phyloP scores from a whole-genome alignment of 768 basidiomycete genomes.

The Amanita thiersii region DNA sequence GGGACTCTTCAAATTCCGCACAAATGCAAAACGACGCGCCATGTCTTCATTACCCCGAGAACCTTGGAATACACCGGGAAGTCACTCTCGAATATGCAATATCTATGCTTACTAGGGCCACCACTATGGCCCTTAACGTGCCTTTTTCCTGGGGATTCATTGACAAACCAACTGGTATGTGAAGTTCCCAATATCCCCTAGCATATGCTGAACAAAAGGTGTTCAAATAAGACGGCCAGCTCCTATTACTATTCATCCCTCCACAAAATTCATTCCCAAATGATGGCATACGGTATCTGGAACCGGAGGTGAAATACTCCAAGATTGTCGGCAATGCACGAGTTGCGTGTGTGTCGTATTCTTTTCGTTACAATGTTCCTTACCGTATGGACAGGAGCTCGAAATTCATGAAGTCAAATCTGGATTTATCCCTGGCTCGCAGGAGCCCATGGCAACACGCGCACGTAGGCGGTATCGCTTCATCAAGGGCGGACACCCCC shows the following conservation, averaged over 20 bases:
- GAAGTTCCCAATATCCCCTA: conserved; percentile 5
- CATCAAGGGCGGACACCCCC: conserved; percentile 62
- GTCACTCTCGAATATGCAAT: conserved; percentile 51
- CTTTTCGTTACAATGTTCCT: neutral
- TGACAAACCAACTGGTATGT: conserved; percentile 68
- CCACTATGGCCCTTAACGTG: conserved; percentile 41
- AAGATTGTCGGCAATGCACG: conserved; percentile 42
- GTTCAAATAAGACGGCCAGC: conserved; percentile 45
- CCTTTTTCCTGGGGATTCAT: conserved; percentile 72
- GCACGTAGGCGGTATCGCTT: conserved; percentile 67
- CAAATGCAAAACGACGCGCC: conserved; percentile 45
- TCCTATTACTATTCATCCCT: conserved; percentile 59
- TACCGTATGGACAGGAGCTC: conserved; percentile 47
- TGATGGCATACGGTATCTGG: conserved; percentile 74
- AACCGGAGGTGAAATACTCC: conserved; percentile 55
- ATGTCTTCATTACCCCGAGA: conserved; percentile 67
- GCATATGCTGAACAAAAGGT: neutral
- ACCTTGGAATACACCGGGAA: conserved; percentile 46
- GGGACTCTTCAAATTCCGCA: conserved; percentile 4
- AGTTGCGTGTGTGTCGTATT: conserved; percentile 34
- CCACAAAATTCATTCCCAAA: conserved; percentile 53
- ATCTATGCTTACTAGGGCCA: conserved; percentile 54
- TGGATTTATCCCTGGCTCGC: conserved; percentile 65
- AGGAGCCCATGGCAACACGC: conserved; percentile 58
- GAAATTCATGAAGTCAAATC: conserved; percentile 68